Conservation (phyloP, 345 rosid species). For the Eucalyptus camaldulensis region DNA sequence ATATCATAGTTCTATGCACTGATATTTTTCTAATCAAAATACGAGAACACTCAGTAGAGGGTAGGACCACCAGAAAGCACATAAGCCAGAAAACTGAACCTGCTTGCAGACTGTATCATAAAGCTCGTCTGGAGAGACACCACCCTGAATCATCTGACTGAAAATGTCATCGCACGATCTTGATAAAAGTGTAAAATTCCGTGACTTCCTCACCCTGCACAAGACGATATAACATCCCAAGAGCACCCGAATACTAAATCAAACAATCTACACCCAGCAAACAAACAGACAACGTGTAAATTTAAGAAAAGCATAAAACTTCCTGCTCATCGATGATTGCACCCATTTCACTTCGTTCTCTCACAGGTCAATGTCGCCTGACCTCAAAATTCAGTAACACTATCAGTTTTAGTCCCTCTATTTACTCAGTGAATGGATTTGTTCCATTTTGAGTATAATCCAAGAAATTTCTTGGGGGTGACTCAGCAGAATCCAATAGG, state of each 20-base stretch:
- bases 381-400: not conserved
- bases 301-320: not conserved
- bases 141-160: slow-evolving; percentile 68
- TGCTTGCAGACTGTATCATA: slow-evolving; percentile 82
- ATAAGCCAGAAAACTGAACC: slow-evolving; percentile 19
- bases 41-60: not conserved
- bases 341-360: not conserved
- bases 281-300: not conserved
- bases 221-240: not conserved
- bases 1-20: not conserved
- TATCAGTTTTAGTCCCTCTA: not conserved
- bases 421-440: not conserved
- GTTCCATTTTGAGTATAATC: not conserved
- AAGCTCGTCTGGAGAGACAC: slow-evolving; percentile 65
- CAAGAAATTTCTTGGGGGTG: not conserved
- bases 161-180: slow-evolving; percentile 95
- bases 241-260: not conserved
- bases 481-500: not conserved
- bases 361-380: not conserved
- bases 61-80: not conserved
- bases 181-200: slow-evolving; percentile 38
- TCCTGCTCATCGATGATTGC: not conserved
- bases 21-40: not conserved
- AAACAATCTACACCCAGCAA: not conserved
- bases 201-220: slow-evolving; percentile 67